Base-by-base conservation (phyloP, 331 rosid genomes). In the Telfairia occidentalis region DNA sequence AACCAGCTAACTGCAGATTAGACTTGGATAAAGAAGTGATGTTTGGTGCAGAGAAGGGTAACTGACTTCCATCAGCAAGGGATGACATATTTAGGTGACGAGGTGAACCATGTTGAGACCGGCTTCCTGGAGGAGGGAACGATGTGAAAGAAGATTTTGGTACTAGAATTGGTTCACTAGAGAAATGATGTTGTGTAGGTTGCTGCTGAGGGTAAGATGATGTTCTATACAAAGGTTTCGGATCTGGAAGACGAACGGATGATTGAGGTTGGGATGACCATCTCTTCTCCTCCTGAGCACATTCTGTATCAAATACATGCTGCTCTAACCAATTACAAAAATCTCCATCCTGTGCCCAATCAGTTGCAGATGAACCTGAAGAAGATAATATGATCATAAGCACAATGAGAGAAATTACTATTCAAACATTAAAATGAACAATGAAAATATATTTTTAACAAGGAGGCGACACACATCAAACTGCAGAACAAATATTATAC, bases 141-240 rank as follows among this genome's bases (percentile, higher is more conserved):
- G 90, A 91, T 82, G 90, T 90, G 2, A 89, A 90, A 48, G 92
- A 83, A 55, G 98, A 87, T 82, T 89, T 93, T 0, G 96, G 92
- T 67, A 84, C 82, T 74, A 82, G 71, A 77, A 88, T 80, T 58
- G 96, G 94, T 79, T 90, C 97, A 26, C 98, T 89, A 30, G 90
- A 78, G 78, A 79, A 89, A 32, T 75, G 80, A 4, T 46, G 89
- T 42, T 30, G 93, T 75, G 81, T 92, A 65, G 74, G 96, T 63
- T 77, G 91, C 81, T 85, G 90, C 12, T 90, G 97, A 64, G 98
- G 98, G 83, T 92, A 92, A 48, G 98, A 89, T 73, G 98, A 87
- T 34, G 98, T 83, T 90, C 97, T 89, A 78, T 87, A 85, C 92
- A 92, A 80, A 69, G 90, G 80, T 73, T 81, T 85, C 1, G 89